Conservation (phyloP, 768 basidiomycete species). For the Trametes villosa region DNA sequence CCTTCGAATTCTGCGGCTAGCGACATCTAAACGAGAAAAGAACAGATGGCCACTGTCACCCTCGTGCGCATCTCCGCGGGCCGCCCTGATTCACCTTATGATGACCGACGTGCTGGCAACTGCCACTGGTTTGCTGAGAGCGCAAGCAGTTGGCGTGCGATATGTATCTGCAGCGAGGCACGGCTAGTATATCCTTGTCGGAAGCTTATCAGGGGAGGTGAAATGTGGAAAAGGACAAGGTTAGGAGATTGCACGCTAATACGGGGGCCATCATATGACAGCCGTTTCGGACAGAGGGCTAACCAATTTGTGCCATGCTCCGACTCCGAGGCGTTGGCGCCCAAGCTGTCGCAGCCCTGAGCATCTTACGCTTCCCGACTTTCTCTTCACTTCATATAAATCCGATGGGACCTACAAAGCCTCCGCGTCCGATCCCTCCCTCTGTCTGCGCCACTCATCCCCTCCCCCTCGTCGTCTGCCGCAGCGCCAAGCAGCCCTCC, state of each 20-base stretch:
- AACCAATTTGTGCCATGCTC: conserved; percentile 12
- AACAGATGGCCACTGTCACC: background rate
- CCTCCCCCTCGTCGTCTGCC: background rate
- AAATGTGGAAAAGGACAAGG: conserved; percentile 4
- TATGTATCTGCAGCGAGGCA: conserved; percentile 3
- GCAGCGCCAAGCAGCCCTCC: background rate
- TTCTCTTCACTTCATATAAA: conserved; percentile 24
- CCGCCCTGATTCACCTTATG: conserved; percentile 17
- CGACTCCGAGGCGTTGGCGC: conserved; percentile 7
- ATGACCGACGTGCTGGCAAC: conserved; percentile 2
- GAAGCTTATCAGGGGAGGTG: background rate
- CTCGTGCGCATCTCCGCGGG: background rate
- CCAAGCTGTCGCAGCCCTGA: conserved; percentile 18
- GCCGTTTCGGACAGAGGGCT: conserved; percentile 12
- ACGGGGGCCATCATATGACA: conserved; percentile 8
- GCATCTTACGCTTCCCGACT: conserved; percentile 12
- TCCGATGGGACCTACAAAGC: conserved; percentile 27
- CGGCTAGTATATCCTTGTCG: conserved; percentile 18
- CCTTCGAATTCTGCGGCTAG: background rate
- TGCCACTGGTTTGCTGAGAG: too few species aligned
- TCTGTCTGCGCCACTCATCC: conserved; percentile 9
- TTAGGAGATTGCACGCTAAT: conserved; percentile 11
- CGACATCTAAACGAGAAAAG: background rate
- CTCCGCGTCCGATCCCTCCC: conserved; percentile 11
- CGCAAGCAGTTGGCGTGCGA: background rate